These are phyloP conservation scores for Hordeum marinum DNA, from an alignment of 176 grass and related monocot species.

Conservation along the genomic window DNA sequence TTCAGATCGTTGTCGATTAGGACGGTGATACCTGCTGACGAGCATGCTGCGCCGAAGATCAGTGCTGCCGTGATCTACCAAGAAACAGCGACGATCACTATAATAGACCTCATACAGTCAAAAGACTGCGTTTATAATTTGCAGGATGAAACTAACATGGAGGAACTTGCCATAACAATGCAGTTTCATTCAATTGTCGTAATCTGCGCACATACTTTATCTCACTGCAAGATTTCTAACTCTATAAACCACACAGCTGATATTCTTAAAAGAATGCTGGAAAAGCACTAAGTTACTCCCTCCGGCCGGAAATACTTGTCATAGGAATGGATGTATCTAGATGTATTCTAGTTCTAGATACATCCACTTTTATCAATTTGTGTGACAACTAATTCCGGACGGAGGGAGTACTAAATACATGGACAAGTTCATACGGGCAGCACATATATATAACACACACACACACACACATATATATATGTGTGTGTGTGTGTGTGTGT, in stretches of 20 bases:
- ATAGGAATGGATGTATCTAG: too few relatives aligned
- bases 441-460: neutral
- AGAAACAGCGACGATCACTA: neutral
- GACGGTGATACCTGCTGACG: constrained; percentile 67
- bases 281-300: neutral
- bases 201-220: neutral
- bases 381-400: too few relatives aligned
- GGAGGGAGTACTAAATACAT: too few relatives aligned
- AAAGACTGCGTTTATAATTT: neutral
- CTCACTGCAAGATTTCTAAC: neutral
- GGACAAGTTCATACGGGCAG: neutral
- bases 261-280: neutral
- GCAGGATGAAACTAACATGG: neutral
- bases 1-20: constrained; percentile 73
- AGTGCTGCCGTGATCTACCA: constrained; percentile 66
- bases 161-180: neutral
- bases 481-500: too few relatives aligned
- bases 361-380: too few relatives aligned
- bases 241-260: neutral
- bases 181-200: neutral
- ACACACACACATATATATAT: too few relatives aligned
- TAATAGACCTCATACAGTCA: neutral
- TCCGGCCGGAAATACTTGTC: too few relatives aligned
- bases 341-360: too few relatives aligned
- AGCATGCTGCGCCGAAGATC: constrained; percentile 70